Evolutionary conservation across 2,329 filamentous ascomycete species (phyloP).

Genomic region (Cytospora piceicola): DNA sequence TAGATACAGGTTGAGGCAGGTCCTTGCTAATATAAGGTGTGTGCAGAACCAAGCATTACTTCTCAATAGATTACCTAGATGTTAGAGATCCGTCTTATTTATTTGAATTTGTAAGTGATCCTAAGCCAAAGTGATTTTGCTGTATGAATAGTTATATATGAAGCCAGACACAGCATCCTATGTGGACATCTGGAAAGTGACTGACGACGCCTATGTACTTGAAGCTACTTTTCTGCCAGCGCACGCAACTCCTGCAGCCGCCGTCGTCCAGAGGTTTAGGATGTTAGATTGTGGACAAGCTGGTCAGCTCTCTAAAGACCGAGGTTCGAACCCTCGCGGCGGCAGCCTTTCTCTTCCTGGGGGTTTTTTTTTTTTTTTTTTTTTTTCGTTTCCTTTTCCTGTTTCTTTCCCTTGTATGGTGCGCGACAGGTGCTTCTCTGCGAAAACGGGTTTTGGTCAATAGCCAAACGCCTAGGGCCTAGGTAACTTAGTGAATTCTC

Average conservation of each 20-base stretch:
- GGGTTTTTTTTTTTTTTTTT: neutral
- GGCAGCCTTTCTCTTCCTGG: neutral
- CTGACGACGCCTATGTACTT: neutral
- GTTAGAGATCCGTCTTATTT: too few relatives aligned
- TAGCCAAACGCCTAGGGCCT: too few relatives aligned
- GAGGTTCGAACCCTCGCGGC: conserved; percentile 22
- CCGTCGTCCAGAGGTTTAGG: conserved; percentile 20
- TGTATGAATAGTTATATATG: too few relatives aligned
- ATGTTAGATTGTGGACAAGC: conserved; percentile 18
- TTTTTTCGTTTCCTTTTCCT: neutral
- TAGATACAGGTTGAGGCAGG: too few relatives aligned
- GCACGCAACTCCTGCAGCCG: neutral
- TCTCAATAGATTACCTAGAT: too few relatives aligned
- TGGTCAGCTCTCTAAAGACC: conserved; percentile 7
- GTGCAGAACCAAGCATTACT: too few relatives aligned
- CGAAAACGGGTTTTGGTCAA: too few relatives aligned
- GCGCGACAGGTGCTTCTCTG: too few relatives aligned
- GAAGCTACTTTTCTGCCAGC: neutral
- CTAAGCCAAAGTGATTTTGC: too few relatives aligned
- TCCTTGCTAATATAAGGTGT: too few relatives aligned
- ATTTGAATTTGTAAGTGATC: too few relatives aligned
- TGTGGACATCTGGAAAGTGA: neutral
- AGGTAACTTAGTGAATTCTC: too few relatives aligned
- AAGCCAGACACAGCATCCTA: neutral
- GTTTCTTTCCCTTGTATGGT: neutral